Conservation (phyloP, 2,329 filamentous ascomycete species). For the Malbranchea cinnamomea region DNA sequence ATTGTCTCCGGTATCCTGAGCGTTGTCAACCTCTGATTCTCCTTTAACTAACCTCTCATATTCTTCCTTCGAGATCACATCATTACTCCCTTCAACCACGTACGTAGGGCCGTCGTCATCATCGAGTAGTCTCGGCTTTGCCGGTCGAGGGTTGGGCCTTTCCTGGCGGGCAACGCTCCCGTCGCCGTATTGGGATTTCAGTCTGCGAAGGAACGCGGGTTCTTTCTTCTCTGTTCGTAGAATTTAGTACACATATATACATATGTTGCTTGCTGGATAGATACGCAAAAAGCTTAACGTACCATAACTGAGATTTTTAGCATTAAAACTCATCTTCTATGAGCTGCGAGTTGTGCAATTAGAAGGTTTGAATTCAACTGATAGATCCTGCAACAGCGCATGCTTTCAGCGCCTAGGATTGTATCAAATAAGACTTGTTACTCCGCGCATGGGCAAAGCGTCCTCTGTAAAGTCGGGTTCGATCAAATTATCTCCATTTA, state of each 20-base stretch:
- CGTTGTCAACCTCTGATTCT: constrained; percentile 8
- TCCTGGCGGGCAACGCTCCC: constrained; percentile 22
- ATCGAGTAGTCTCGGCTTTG: constrained; percentile 21
- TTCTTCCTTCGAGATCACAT: constrained; percentile 29
- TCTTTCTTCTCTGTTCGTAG: constrained; percentile 21
- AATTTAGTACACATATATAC: constrained; percentile 3
- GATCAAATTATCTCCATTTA: too few relatives aligned
- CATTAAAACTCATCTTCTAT: constrained; percentile 17
- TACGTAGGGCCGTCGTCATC: constrained; percentile 31
- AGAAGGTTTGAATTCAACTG: too few relatives aligned
- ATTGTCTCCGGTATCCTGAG: constrained; percentile 10
- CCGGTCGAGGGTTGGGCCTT: constrained; percentile 21
- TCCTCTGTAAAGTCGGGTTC: too few relatives aligned
- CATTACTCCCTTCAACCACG: constrained; percentile 29
- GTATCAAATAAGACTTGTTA: too few relatives aligned
- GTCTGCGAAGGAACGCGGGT: constrained; percentile 27
- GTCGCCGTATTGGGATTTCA: constrained; percentile 24
- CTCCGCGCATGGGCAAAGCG: too few relatives aligned
- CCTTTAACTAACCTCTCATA: constrained; percentile 25
- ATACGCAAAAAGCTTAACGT: constrained; percentile 8
- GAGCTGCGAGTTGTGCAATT: too few relatives aligned
- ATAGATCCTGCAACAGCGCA: too few relatives aligned
- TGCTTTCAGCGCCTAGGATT: too few relatives aligned
- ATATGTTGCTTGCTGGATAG: constrained; percentile 6
- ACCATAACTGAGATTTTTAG: constrained; percentile 32